A percentile compares a stretch with the other conserved stretches of the same genome.
Evolutionary conservation across 2,329 filamentous ascomycete genomes (phyloP).

Genomic region (Diplodia mutila): DNA sequence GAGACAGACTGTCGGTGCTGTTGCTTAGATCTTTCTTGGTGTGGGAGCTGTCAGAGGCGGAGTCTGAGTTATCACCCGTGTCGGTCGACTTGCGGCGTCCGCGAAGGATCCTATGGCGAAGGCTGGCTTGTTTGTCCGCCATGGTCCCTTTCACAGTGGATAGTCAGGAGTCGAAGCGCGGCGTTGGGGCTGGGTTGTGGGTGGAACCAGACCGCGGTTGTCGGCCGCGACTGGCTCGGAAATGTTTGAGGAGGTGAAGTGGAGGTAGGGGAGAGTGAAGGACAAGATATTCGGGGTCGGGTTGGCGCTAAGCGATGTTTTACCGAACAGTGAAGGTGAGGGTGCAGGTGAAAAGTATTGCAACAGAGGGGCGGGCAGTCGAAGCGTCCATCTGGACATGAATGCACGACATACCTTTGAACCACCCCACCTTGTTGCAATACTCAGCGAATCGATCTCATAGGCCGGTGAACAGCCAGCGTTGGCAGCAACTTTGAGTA

Average conservation of each 20-base stretch:
- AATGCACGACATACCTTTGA: no score
- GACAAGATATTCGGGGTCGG: background rate
- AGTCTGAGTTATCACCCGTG: background rate
- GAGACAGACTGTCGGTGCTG: background rate
- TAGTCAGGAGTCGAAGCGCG: background rate
- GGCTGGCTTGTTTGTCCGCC: conserved; percentile 1
- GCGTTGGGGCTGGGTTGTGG: background rate
- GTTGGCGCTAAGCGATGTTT: background rate
- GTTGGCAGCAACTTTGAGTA: background rate
- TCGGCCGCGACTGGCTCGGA: background rate
- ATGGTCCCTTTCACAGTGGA: background rate
- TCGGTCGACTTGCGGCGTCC: conserved; percentile 4
- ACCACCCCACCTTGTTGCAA: no score
- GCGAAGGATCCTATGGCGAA: conserved; percentile 5
- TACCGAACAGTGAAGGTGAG: background rate
- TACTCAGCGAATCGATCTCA: no score
- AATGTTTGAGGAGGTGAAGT: background rate
- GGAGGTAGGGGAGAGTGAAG: no score
- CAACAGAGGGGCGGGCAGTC: no score
- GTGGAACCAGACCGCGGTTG: background rate
- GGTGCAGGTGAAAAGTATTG: background rate
- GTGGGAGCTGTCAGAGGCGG: background rate
- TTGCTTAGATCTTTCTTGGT: background rate
- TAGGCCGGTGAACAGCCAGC: no score
- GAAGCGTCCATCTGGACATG: no score